Evolutionary conservation across 768 basidiomycete genomes (phyloP).

Genomic region (Tricholoma matsutake): DNA sequence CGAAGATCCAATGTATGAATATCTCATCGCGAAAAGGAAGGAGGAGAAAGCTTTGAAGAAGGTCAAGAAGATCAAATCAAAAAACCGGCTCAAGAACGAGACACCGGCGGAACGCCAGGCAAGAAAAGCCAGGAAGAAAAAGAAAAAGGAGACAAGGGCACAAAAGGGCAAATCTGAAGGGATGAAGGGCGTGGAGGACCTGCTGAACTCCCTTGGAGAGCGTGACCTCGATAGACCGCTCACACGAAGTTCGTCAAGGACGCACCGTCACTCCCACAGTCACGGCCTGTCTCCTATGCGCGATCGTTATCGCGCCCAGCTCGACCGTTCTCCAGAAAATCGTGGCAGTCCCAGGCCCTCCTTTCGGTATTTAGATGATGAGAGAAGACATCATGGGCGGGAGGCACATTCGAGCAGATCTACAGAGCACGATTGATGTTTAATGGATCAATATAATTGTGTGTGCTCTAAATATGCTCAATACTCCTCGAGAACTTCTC

Average conservation of each 20-base stretch:
- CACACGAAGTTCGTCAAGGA: constrained; percentile 14
- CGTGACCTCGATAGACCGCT: constrained; percentile 24
- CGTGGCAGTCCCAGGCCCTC: constrained; percentile 9
- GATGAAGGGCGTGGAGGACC: constrained; percentile 62
- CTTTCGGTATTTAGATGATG: constrained; percentile 5
- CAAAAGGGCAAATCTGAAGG: constrained; percentile 61
- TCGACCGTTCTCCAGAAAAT: constrained; percentile 2
- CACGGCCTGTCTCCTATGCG: constrained; percentile 12
- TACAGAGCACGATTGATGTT: constrained; percentile 13
- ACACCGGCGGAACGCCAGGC: constrained; percentile 76
- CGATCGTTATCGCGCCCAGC: constrained; percentile 9
- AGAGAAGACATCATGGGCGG: constrained; percentile 5
- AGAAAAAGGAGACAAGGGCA: constrained; percentile 54
- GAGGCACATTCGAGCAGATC: constrained; percentile 10
- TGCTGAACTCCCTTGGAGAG: constrained; percentile 51
- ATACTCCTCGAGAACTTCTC: too few species aligned
- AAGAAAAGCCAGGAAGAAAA: constrained; percentile 63
- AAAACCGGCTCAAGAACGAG: constrained; percentile 69
- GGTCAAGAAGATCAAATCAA: constrained; percentile 56
- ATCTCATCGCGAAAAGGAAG: constrained; percentile 70
- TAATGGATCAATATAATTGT: neutral
- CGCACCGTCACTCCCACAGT: constrained; percentile 13
- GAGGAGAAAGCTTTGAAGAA: constrained; percentile 72
- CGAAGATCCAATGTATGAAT: constrained; percentile 98
- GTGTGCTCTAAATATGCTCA: neutral